Evolutionary conservation across 805 yeast species (phyloP), one percentile per base, ranked within the genome.

Genomic region (Metschnikowia corniflorae): DNA sequence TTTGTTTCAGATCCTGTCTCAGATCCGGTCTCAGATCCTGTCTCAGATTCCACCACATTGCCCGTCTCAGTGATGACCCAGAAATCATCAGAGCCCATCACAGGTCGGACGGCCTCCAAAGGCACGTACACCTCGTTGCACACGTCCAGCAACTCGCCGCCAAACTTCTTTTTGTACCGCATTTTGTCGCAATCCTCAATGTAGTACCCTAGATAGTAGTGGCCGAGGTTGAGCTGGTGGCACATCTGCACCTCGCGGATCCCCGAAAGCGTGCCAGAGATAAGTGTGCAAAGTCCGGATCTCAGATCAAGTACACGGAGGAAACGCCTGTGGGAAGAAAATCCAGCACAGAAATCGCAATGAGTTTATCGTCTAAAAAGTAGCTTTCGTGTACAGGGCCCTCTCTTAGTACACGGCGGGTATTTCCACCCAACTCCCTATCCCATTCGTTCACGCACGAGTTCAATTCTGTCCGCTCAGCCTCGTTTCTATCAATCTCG

Each of bases 261-360:
- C 0, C 86, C 91, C 42, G 88, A 79, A 2, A 88, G 55, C 17
- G 86, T 86, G 0, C 97, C 97, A 88, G 57, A 0, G 86, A 81
- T 47, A 80, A 61, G 34, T 75, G 69, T 4, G 80, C 78, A 53
- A 70, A 82, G 36, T 79, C 89, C 0, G 94, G 93, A 53, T 87
- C 89, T 85, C 93, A 86, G 9, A 88, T 77, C 54, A 89, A 84
- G 55, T 89, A 88, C 1, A 89, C 89, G 0, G 95, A 80, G 0
- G 96, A 86, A 0, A 89, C 57, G 0, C 86, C 82, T 17, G 75
- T 58, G 0, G 95, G 95, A 22, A 89, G 57, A 15, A 88, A 62
- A 57, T 88, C 97, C 20, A 83, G 53, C 1, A 88, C 86, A 0
- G 85, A 85, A 23, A 88, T 61, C 1, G 91, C 96, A 26, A 85